These are phyloP conservation scores for Phytophthora tubulina DNA, from an alignment of 352 stramenopile species.

Conservation along the genomic window DNA sequence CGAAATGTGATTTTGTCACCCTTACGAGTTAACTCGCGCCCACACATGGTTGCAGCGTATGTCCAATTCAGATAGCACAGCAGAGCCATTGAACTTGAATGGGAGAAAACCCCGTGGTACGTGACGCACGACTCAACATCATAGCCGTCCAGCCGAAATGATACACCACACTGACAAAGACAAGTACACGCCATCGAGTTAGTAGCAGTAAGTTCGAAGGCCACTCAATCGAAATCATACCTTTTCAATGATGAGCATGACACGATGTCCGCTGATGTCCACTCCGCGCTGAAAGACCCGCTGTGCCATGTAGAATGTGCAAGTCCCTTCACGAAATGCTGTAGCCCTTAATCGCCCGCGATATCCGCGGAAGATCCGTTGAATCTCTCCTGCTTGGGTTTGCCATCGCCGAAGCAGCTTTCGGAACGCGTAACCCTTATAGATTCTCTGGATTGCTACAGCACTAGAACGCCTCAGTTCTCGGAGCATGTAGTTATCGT, in stretches of 20 bases:
- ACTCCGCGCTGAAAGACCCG: constrained; percentile 71
- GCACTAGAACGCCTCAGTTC: constrained; percentile 58
- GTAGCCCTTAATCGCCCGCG: constrained; percentile 60
- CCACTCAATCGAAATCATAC: constrained; percentile 23
- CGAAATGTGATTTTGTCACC: constrained; percentile 46
- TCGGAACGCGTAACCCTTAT: constrained; percentile 55
- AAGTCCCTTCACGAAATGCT: constrained; percentile 72
- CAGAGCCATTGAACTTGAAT: constrained; percentile 55
- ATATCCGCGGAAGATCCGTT: constrained; percentile 65
- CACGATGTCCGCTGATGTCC: constrained; percentile 47
- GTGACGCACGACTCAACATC: constrained; percentile 57
- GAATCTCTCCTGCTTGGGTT: constrained; percentile 48
- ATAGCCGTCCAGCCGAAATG: constrained; percentile 69
- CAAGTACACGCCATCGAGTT: neutral
- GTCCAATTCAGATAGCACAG: constrained; percentile 73
- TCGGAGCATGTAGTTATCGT: constrained; percentile 52
- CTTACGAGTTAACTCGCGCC: constrained; percentile 51
- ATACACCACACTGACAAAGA: constrained; percentile 63
- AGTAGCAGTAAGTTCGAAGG: neutral
- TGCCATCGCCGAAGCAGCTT: constrained; percentile 44
- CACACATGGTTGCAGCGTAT: constrained; percentile 52
- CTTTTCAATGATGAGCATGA: constrained; percentile 76
- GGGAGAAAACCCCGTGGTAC: constrained; percentile 67
- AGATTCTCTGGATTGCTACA: constrained; percentile 67
- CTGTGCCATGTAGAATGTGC: constrained; percentile 77